Conservation (phyloP, 148 eudicot genomes). For the Salicornia ramosissima region DNA sequence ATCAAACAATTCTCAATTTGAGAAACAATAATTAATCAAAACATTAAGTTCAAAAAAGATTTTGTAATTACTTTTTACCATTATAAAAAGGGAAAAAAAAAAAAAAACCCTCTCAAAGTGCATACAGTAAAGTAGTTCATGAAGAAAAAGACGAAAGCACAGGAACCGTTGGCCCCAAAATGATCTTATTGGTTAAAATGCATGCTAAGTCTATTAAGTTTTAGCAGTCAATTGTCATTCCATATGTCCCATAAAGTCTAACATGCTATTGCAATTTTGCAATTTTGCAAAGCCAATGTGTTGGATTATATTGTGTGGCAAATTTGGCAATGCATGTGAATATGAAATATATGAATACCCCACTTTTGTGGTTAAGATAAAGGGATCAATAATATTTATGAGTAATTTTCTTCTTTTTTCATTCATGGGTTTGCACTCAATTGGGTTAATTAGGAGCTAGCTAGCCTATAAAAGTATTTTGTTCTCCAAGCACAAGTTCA, state of each 20-base stretch:
- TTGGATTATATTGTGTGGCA: no score
- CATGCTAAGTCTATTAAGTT: slow-evolving; percentile 2
- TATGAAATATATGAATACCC: slow-evolving; percentile 1
- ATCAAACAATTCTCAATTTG: no score
- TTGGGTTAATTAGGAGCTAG: not conserved
- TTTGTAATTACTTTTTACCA: no score
- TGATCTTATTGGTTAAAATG: not conserved
- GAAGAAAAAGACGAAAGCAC: no score
- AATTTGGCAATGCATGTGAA: slow-evolving; percentile 17
- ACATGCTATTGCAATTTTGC: no score
- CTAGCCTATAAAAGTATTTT: not conserved
- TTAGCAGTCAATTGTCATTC: slow-evolving; percentile 12
- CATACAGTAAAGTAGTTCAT: no score
- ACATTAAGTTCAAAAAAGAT: no score
- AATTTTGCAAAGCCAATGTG: slow-evolving; percentile 15
- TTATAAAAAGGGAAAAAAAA: no score
- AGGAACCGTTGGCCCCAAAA: not conserved
- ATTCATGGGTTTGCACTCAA: slow-evolving; percentile 1
- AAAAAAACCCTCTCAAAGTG: no score
- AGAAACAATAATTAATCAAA: no score
- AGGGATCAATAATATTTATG: not conserved
- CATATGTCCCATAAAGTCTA: slow-evolving; percentile 10
- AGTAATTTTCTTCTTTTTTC: slow-evolving; percentile 2
- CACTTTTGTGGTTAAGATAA: not conserved
- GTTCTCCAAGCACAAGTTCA: not conserved